Percentiles rank a stretch among this genome's conserved stretches.
phyloP scores from a whole-genome alignment of 2,329 filamentous ascomycete genomes.

The Pestalotiopsis sp. region DNA sequence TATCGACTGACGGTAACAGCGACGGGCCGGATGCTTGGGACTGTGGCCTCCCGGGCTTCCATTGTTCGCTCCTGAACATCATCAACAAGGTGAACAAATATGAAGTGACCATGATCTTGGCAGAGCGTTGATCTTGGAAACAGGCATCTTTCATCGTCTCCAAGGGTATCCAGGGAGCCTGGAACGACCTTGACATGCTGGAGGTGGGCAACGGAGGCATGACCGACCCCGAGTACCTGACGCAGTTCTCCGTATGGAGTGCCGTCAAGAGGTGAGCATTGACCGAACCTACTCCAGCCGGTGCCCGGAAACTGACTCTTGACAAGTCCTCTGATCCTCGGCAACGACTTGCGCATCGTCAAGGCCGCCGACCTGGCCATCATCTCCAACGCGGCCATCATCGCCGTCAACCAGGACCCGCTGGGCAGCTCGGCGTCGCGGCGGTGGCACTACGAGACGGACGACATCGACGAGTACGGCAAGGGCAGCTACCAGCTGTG shows the following conservation, averaged over 20 bases:
- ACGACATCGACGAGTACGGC: conserved; percentile 35
- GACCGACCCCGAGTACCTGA: conserved; percentile 19
- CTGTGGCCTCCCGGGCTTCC: conserved; percentile 4
- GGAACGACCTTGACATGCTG: conserved; percentile 24
- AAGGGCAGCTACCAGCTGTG: conserved; percentile 49
- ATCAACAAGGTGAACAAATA: conserved; percentile 4
- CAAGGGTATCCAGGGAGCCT: conserved; percentile 8
- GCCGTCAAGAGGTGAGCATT: conserved; percentile 16
- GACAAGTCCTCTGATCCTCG: conserved; percentile 18
- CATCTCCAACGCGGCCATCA: conserved; percentile 41
- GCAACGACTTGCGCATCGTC: conserved; percentile 26
- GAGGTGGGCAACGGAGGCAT: conserved; percentile 21
- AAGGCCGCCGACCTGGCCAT: conserved; percentile 34
- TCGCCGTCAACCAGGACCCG: conserved; percentile 42
- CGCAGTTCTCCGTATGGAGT: conserved; percentile 22
- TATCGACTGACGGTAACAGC: not conserved
- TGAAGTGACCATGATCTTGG: not conserved
- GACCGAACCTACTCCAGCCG: not conserved
- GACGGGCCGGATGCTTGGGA: conserved; percentile 11
- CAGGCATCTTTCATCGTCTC: conserved; percentile 9
- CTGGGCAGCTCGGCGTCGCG: conserved; percentile 38
- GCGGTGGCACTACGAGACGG: conserved; percentile 31
- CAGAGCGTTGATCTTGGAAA: not conserved
- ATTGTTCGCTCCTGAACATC: conserved; percentile 9
- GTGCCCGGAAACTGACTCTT: not conserved